Percentiles rank a stretch among this genome's conserved stretches.
These are phyloP conservation scores for Prunella vulgaris DNA, from an alignment of 257 asterid species.

Conservation along the genomic window DNA sequence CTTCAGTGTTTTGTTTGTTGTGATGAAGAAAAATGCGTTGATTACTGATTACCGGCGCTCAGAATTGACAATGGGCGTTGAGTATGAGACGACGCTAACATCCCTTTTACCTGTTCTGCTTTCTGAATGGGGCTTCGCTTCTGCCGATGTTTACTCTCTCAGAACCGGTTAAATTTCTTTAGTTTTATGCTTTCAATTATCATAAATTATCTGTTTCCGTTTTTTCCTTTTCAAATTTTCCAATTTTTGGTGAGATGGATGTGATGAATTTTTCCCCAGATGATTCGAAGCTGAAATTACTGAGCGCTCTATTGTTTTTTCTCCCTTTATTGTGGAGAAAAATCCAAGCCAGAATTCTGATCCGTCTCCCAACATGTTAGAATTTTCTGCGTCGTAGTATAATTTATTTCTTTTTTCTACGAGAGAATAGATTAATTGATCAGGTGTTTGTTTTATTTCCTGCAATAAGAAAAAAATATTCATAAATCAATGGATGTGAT, in stretches of 20 bases:
- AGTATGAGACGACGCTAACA: slow-evolving; percentile 68
- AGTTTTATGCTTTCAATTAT: not conserved
- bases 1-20: not conserved
- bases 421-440: too few relatives aligned
- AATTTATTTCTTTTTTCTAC: too few relatives aligned
- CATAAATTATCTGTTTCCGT: not conserved
- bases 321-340: slow-evolving; percentile 26
- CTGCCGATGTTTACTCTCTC: slow-evolving; percentile 19
- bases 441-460: not conserved
- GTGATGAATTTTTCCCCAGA: slow-evolving; percentile 82
- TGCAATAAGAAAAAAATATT: not conserved
- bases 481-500: slow-evolving; percentile 36
- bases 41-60: slow-evolving; percentile 73
- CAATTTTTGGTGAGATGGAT: slow-evolving; percentile 39
- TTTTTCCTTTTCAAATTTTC: not conserved
- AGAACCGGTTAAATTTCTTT: slow-evolving; percentile 44
- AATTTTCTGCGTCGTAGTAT: too few relatives aligned
- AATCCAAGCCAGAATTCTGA: slow-evolving; percentile 78
- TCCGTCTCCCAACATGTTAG: slow-evolving; percentile 25
- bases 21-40: slow-evolving; percentile 37
- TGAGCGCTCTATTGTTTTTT: slow-evolving; percentile 51
- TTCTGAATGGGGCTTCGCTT: slow-evolving; percentile 1
- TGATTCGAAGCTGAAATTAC: slow-evolving; percentile 86
- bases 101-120: slow-evolving; percentile 31
- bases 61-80: slow-evolving; percentile 35